These are phyloP conservation scores for Zasmidium citrigriseum DNA, from an alignment of 2,329 filamentous ascomycete genomes.

Conservation along the genomic window DNA sequence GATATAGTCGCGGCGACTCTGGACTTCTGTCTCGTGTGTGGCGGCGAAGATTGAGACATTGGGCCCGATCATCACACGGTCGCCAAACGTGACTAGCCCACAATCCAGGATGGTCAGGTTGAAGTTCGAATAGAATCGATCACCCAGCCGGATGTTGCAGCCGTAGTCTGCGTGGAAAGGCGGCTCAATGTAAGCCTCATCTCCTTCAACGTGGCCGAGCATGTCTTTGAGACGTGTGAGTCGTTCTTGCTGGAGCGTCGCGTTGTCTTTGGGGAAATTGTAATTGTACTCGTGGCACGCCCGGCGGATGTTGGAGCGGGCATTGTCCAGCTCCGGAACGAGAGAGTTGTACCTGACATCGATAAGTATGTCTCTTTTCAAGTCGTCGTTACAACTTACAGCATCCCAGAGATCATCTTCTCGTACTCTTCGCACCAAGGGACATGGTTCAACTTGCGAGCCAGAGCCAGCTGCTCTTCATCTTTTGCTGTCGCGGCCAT, in stretches of 20 bases:
- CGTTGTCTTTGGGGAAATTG: conserved; percentile 46
- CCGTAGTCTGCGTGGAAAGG: conserved; percentile 67
- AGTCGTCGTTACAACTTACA: conserved; percentile 37
- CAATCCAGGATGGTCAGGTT: conserved; percentile 56
- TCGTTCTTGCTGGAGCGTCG: conserved; percentile 11
- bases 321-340: conserved; percentile 50
- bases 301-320: conserved; percentile 56
- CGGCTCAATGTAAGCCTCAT: conserved; percentile 57
- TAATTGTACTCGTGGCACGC: conserved; percentile 62
- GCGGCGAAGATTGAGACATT: conserved; percentile 56
- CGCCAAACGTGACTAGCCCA: conserved; percentile 54
- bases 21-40: conserved; percentile 54
- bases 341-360: conserved; percentile 44
- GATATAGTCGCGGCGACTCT: conserved; percentile 48
- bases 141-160: conserved; percentile 63
- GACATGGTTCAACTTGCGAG: conserved; percentile 52
- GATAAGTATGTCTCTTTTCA: not conserved
- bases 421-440: conserved; percentile 64
- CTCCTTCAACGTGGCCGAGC: conserved; percentile 24
- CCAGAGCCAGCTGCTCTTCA: conserved; percentile 44
- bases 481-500: conserved; percentile 44
- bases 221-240: conserved; percentile 8
- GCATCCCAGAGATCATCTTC: conserved; percentile 65
- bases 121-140: conserved; percentile 66
- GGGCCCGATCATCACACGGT: conserved; percentile 55